Evolutionary conservation across 1,139 yeast genomes (phyloP), one percentile per base, ranked within the genome.

Genomic region (Nakaseomyces sp.): DNA sequence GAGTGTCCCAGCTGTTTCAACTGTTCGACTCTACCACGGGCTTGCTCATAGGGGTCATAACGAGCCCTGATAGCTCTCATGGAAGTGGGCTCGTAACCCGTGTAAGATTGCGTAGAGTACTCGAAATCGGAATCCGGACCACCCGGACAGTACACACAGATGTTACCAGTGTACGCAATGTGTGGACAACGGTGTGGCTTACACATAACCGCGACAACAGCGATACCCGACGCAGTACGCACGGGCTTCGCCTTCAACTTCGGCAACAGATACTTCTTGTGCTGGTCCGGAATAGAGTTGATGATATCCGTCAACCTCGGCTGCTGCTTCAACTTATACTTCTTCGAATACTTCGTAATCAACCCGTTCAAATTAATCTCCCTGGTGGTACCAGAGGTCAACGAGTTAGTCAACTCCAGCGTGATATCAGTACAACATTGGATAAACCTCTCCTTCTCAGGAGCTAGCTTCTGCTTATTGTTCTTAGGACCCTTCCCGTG

Each of bases 111-210:
- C 2, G 99, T 91, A 1, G 96, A 86, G 64, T 91, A 91, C 62
- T 91, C 99, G 60, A 91, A 91, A 67, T 91, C 99, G 1, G 95
- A 83, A 64, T 91, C 99, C 2, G 99, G 99, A 1, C 99, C 99
- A 47, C 99, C 99, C 4, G 99, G 99, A 68, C 99, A 91, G 63
- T 91, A 91, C 13, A 91, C 98, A 71, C 99, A 91, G 50, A 91
- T 91, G 60, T 91, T 91, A 48, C 99, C 99, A 0, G 99, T 91
- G 64, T 91, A 93, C 26, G 98, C 97, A 58, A 91, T 93, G 65
- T 91, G 99, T 26, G 99, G 99, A 68, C 99, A 91, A 69, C 99
- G 76, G 65, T 91, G 98, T 3, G 98, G 98, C 64, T 91, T 93
- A 69, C 97, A 91, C 97, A 93, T 91, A 30, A 93, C 97, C 0